phyloP scores from a whole-genome alignment of 192 early-diverging fungal genomes.

The Coemansia aciculifera region DNA sequence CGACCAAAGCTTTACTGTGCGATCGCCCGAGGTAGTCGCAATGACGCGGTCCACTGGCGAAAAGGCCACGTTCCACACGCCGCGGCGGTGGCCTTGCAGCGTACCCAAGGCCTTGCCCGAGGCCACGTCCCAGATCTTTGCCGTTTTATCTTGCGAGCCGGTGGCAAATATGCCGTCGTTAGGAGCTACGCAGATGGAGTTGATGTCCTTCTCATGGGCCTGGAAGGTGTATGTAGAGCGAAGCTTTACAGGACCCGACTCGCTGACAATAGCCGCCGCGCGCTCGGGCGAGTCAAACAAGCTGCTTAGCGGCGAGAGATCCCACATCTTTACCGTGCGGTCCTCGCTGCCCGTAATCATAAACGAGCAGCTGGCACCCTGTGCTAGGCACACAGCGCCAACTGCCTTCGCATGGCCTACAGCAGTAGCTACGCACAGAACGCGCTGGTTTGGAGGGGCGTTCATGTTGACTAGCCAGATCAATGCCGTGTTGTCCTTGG shows the following conservation, averaged over 20 bases:
- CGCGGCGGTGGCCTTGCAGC: conserved; percentile 89
- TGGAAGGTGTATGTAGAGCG: conserved; percentile 80
- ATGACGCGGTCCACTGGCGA: conserved; percentile 95
- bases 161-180: conserved; percentile 92
- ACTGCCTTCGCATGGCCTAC: conserved; percentile 92
- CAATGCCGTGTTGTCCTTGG: conserved; percentile 85
- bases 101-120: conserved; percentile 78
- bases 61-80: conserved; percentile 92
- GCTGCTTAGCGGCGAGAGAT: conserved; percentile 60
- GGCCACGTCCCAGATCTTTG: conserved; percentile 87
- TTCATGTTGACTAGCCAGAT: conserved; percentile 77
- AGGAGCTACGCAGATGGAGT: conserved; percentile 85
- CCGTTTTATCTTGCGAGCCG: conserved; percentile 92
- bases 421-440: conserved; percentile 68
- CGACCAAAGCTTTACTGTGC: conserved; percentile 94
- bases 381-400: conserved; percentile 80
- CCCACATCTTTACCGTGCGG: conserved; percentile 95
- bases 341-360: conserved; percentile 89
- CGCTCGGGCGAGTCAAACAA: conserved; percentile 24
- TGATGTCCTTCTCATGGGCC: conserved; percentile 97
- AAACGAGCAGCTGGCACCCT: conserved; percentile 60
- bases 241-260: conserved; percentile 33
- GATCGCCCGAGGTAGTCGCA: conserved; percentile 90
- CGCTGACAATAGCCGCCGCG: conserved; percentile 2
- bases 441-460: conserved; percentile 57